Base-by-base conservation (phyloP, 192 early-diverging fungal species). In the Diversispora epigaea region DNA sequence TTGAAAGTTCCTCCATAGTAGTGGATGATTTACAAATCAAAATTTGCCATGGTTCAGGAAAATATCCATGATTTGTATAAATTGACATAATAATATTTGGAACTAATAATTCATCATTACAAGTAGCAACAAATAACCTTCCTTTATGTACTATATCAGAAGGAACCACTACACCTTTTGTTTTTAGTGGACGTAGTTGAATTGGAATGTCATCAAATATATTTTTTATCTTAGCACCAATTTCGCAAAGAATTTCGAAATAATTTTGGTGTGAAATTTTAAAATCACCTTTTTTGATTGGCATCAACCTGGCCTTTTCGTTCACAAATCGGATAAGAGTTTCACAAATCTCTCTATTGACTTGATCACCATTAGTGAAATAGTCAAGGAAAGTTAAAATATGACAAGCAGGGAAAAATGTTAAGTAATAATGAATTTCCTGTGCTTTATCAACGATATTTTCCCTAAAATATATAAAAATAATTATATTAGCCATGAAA, bases 41-140 rank as follows among this genome's bases (percentile, higher is more conserved):
- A 12, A 76, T 6, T 49, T 76, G 75, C 64, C 64, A 76, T 21
- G 75, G 49, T 55, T 76, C 64, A n/a, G 75, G 75, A 22, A 44
- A 50, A 15, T 11, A 70, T 46, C 75, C 63, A 47, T 76, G 60
- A 15, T 75, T 76, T 15, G 47, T 49, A 43, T 76, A 76, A 40
- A 76, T 21, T 9, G 64, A 66, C 68, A 76, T 70, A 11, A 76
- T 66, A 43, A 76, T 70, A 32, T 76, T 76, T 11, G 75, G 75
- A 43, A 76, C 67, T 17, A 49, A 49, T n/a, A n/a, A n/a, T 9
- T 57, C 70, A 39, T 76, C 75, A 60, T 45, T 71, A 40, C 75
- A 70, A 11, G 75, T 40, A 4, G 63, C 75, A 21, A 76, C 75
- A 54, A 70, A 64, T 43, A 76, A 55, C n/a, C 55, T 55, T 21